phyloP scores from a whole-genome alignment of 768 basidiomycete species.

The Tephrocybe sp. region DNA sequence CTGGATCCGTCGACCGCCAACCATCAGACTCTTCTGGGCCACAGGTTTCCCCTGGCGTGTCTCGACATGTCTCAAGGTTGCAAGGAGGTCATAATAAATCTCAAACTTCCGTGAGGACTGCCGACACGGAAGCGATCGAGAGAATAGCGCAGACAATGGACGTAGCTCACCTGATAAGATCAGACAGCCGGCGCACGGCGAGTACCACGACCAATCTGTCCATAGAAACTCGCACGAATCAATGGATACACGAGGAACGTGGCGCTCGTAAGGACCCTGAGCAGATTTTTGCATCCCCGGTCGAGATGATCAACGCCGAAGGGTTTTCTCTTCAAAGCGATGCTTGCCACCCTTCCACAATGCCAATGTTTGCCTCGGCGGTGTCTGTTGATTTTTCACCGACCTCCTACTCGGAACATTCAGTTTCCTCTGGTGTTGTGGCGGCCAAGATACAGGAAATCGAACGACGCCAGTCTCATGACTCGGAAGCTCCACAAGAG shows the following conservation, averaged over 20 bases:
- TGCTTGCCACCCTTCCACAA: background rate
- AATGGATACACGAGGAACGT: slow-evolving; percentile 10
- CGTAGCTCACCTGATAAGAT: slow-evolving; percentile 55
- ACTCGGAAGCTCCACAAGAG: slow-evolving; percentile 31
- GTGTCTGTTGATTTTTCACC: slow-evolving; percentile 2
- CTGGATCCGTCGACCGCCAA: slow-evolving; percentile 21
- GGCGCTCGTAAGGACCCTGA: slow-evolving; percentile 15
- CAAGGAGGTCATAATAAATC: slow-evolving; percentile 46
- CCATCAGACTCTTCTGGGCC: slow-evolving; percentile 10
- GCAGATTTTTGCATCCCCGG: slow-evolving; percentile 31
- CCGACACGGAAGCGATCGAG: slow-evolving; percentile 70
- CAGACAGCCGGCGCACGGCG: slow-evolving; percentile 29
- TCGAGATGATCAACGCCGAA: slow-evolving; percentile 24
- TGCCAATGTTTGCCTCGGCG: background rate
- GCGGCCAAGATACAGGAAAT: slow-evolving; percentile 55
- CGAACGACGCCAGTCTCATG: slow-evolving; percentile 60
- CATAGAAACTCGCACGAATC: slow-evolving; percentile 22
- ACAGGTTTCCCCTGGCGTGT: slow-evolving; percentile 6
- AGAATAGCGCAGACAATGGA: slow-evolving; percentile 66
- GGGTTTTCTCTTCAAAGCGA: slow-evolving; percentile 7
- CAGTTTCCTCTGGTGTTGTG: slow-evolving; percentile 33
- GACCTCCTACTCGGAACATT: slow-evolving; percentile 14
- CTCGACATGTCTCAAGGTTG: slow-evolving; percentile 20
- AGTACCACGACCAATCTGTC: slow-evolving; percentile 28
- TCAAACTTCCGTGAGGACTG: slow-evolving; percentile 58